Evolutionary conservation across 2,329 filamentous ascomycete species (phyloP), one percentile per base, ranked within the genome.

Genomic region (Verticillium zaregamsianum): DNA sequence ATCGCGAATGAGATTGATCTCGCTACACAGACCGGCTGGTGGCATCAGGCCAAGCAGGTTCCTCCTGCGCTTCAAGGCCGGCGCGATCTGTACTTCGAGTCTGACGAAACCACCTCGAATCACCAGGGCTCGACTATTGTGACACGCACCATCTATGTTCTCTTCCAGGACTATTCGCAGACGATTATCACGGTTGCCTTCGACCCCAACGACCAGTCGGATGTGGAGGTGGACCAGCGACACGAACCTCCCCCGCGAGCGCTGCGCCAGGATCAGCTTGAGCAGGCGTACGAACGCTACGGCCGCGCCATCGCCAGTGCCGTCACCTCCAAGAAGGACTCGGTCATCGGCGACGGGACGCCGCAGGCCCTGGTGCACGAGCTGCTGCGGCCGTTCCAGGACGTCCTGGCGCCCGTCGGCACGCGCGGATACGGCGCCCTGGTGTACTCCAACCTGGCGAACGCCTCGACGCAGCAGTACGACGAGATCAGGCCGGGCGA

Each of bases 111-210:
- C 1, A 88, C 84, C 7, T 85, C 89, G 15, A 83, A 85, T 12
- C 88, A 88, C 66, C 85, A 88, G 15, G 89, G 89, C 32, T 88
- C 90, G 31, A 87, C 87, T 0, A 84, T 83, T 1, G 80, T 96
- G 23, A 91, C 89, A 7, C 93, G 93, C 66, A 88, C 93, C 63
- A 83, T 97, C 52, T 95, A 90, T 68, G 81, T 98, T n/a, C 79
- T 99, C 9, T 99, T 92, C 79, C 89, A 93, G 70, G 95, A 99
- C 77, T 99, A 99, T 75, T 97, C 93, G 20, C 95, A 98, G 73
- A 98, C 94, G 0, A 83, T 96, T 66, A 85, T 99, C 69, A 92
- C 89, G 0, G 90, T 89, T 20, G 88, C 84, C 58, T 98, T 90
- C 73, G 91, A 97, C 72, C 80, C 88, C 1, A 85, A 87, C 59